Base-by-base conservation (phyloP, 2,329 filamentous ascomycete species). In the Nothopassalora personata region DNA sequence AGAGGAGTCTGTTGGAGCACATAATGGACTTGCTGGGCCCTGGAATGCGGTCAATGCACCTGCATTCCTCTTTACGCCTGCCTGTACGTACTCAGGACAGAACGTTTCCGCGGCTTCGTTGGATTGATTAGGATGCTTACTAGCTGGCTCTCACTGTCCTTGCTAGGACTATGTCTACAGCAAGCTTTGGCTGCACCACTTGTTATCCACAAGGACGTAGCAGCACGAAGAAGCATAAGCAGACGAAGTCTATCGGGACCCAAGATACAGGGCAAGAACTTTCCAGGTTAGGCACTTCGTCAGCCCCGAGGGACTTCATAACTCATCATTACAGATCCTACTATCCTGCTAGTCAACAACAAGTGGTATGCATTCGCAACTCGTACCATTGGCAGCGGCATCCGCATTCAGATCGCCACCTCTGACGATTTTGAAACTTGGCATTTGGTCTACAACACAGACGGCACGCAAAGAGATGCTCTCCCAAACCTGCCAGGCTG, bases 401-500 rank as follows among this genome's bases (percentile, higher is more conserved):
- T 74, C 11, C 72, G 73, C 45, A 66, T 77, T 13, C 75, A 76
- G 59, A 62, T 76, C 7, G 75, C 75, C 9, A 73, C 69, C 4
- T 75, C 73, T 4, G 60, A 53, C 7, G 65, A 76, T 58, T 75
- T 76, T 60, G 36, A 63, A 5, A 68, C 64, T 30, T 75, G 73
- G 72, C 65, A 57, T 1, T 59, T 74, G 18, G 62, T 66, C 15
- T 74, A 79, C 47, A 73, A 80, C 58, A 51, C 50, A 15, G 67
- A 72, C 46, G 70, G 70, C n/a, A 65, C 67, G 4, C 68, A 69
- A 48, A 69, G 75, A n/a, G 83, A 86, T 62, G 79, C 81, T 1
- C 74, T 87, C n/a, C 82, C 83, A 0, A 71, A 73, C 5, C 61
- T 80, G 6, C 78, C 78, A 1, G 66, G 73, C 6, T 87, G 85